These are phyloP conservation scores for Monascus purpureus DNA, from an alignment of 495 filamentous ascomycete species.

Conservation along the genomic window DNA sequence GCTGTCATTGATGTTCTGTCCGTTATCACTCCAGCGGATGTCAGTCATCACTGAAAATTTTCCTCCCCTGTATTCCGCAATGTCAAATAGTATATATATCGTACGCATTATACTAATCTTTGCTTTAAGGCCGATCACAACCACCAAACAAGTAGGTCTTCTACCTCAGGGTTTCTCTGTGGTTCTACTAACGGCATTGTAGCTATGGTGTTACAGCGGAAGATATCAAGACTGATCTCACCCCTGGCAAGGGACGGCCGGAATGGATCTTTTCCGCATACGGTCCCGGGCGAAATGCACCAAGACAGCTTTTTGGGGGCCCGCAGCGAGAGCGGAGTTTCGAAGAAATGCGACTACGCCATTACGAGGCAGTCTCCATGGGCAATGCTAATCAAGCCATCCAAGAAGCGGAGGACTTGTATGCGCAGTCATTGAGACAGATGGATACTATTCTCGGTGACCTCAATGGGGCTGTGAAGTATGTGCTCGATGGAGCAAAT, in stretches of 20 bases:
- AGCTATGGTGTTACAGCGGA: conserved; percentile 39
- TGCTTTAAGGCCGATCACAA: conserved; percentile 5
- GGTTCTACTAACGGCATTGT: conserved; percentile 12
- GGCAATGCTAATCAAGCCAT: conserved; percentile 53
- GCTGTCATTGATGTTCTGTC: too few species aligned
- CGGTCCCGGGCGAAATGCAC: conserved; percentile 55
- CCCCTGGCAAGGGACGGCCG: conserved; percentile 43
- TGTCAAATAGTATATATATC: too few species aligned
- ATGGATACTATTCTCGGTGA: conserved; percentile 53
- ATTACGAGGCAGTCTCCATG: conserved; percentile 41
- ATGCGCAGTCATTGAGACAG: conserved; percentile 48
- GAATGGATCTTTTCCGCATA: conserved; percentile 77
- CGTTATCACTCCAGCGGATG: too few species aligned
- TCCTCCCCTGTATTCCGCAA: too few species aligned
- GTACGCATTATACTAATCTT: neutral
- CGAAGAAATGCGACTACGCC: conserved; percentile 64
- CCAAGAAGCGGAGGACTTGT: conserved; percentile 46
- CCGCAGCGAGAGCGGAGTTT: conserved; percentile 65
- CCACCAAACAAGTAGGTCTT: conserved; percentile 16
- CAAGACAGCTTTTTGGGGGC: conserved; percentile 69
- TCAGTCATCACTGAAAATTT: too few species aligned
- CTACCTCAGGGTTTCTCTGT: too few species aligned
- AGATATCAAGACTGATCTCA: conserved; percentile 50
- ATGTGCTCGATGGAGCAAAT: conserved; percentile 50
- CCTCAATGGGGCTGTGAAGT: conserved; percentile 57